These are phyloP conservation scores for Huntiella savannae DNA, from an alignment of 2,329 filamentous ascomycete species.

Conservation along the genomic window DNA sequence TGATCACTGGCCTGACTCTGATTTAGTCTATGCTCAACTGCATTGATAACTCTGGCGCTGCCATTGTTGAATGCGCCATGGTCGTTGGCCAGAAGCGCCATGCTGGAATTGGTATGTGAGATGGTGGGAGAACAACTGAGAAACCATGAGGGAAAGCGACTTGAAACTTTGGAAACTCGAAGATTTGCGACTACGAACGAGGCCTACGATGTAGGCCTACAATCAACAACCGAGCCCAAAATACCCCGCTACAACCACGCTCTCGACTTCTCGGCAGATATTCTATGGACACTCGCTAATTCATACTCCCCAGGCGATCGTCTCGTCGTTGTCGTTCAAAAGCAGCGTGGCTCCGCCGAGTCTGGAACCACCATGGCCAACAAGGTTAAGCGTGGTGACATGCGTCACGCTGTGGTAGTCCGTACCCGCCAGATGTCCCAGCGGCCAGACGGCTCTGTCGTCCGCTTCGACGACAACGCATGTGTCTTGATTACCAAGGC, in stretches of 20 bases:
- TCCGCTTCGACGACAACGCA: slow-evolving; percentile 94
- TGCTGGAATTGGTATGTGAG: slow-evolving; percentile 59
- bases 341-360: slow-evolving; percentile 53
- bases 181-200: too few species aligned
- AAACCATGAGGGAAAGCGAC: too few species aligned
- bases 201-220: background rate
- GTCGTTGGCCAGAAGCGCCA: slow-evolving; percentile 78
- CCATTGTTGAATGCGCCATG: slow-evolving; percentile 88
- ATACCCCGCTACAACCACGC: background rate
- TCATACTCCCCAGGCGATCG: slow-evolving; percentile 51
- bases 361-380: slow-evolving; percentile 57
- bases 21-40: slow-evolving; percentile 84
- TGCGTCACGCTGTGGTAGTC: slow-evolving; percentile 88
- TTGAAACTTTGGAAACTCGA: too few species aligned
- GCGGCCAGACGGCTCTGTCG: slow-evolving; percentile 70
- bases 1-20: background rate
- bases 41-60: slow-evolving; percentile 98
- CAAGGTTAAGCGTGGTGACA: slow-evolving; percentile 92
- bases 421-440: slow-evolving; percentile 77
- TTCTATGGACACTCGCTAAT: background rate
- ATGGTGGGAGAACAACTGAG: too few species aligned
- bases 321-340: slow-evolving; percentile 95
- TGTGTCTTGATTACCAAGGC: slow-evolving; percentile 95
- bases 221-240: background rate
- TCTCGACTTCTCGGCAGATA: too few species aligned